Percentiles rank a stretch among this genome's conserved stretches.
Evolutionary conservation across 192 early-diverging fungal species (phyloP).

Genomic region (Borealophlyctis nickersoniae): DNA sequence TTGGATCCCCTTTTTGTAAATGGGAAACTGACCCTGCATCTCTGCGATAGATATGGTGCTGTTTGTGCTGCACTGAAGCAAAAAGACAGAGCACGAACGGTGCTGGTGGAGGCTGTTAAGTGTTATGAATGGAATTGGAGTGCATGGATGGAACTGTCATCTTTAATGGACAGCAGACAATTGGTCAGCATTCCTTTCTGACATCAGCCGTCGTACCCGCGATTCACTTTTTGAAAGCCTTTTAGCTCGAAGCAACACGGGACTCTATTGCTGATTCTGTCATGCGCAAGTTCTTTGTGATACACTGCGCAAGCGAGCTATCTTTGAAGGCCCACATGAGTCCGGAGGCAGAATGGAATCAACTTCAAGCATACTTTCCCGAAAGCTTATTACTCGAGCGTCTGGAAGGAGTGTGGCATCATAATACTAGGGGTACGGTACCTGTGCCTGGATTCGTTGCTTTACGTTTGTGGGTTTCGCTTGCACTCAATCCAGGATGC

Average conservation of each 20-base stretch:
- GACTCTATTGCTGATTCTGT: conserved; percentile 7
- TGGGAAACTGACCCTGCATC: no score
- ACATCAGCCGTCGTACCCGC: no score
- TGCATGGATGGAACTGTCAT: conserved; percentile 79
- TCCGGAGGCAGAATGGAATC: conserved; percentile 35
- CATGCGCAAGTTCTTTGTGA: conserved; percentile 19
- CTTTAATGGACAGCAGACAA: conserved; percentile 16
- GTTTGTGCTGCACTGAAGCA: conserved; percentile 14
- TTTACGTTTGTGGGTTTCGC: no score
- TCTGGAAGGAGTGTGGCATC: conserved; percentile 35
- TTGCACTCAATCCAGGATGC: no score
- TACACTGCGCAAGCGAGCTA: conserved; percentile 32
- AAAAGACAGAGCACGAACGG: conserved; percentile 16
- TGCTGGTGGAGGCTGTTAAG: conserved; percentile 63
- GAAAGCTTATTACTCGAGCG: conserved; percentile 9
- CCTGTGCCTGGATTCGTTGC: no score
- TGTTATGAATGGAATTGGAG: conserved; percentile 85
- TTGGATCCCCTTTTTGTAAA: not conserved
- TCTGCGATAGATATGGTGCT: conserved; percentile 4
- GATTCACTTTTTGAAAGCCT: no score
- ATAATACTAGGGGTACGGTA: conserved; percentile 8
- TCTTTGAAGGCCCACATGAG: not conserved
- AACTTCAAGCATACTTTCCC: conserved; percentile 24
- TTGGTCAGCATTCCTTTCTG: conserved; percentile 12
- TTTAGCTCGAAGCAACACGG: no score